Evolutionary conservation across 805 yeast species (phyloP), one percentile per base, ranked within the genome.

Genomic region (Yarrowia osloensis): DNA sequence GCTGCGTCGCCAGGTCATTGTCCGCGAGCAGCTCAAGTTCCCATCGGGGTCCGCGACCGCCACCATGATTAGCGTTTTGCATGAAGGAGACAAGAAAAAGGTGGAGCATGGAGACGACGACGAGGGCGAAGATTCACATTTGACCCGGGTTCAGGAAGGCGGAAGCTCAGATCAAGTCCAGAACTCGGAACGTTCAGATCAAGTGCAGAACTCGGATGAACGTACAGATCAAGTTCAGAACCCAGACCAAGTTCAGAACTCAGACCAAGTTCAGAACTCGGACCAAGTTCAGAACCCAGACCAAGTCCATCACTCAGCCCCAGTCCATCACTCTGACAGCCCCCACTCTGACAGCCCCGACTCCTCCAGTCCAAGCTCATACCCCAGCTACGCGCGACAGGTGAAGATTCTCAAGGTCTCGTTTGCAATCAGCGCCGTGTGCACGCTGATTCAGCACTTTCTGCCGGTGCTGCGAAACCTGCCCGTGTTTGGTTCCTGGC

Each of bases 11-110:
- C 97, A 92, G 74, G 96, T 93, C 21, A 88, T 94, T 39, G 85
- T 92, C n/a, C 86, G 85, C 72, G 97, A 92, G 72, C 90, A 90
- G 73, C 81, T 95, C 40, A 90, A 93, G 1, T 94, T 94, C 74
- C 99, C 99, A 0, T 90, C 97, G 46, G 99, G 99, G 0, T 86
- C 90, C 70, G 98, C 99, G 2, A 95, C 98, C 0, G 98, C 97
- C 0, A 91, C 97, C 2, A 80, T 94, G 71, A 94, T 94, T 22
- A 85, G 93, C 1, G 97, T 95, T 0, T 81, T 94, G 37, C 97
- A 90, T 77, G 68, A 62, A 57, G 69, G 40, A 39, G 46, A 55
- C 26, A 65, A 39, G 66, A 62, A 31, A 54, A 57, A 54, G 50
- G 46, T 26, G 9, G 72, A 70, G 6, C 74, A 71, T 11, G 54